Conservation (phyloP, 768 basidiomycete species). For the Leucocoprinus sp. region DNA sequence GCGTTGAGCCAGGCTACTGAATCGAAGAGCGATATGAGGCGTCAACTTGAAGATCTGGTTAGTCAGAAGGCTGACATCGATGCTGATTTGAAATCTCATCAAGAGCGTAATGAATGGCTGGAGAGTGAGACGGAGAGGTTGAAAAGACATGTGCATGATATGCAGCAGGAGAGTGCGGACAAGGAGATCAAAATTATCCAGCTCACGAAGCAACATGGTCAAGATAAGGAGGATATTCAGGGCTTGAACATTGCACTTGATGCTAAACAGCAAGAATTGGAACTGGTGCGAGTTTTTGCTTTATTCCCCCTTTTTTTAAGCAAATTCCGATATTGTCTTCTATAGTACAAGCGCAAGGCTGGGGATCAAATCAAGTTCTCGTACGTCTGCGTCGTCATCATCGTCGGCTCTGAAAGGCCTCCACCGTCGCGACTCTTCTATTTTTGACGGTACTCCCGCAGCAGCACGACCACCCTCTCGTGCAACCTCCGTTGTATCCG, state of each 20-base stretch:
- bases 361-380: conserved; percentile 44
- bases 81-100: conserved; percentile 36
- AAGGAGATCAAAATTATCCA: conserved; percentile 77
- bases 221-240: conserved; percentile 68
- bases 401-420: conserved; percentile 26
- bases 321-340: neutral
- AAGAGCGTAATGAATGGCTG: conserved; percentile 41
- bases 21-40: conserved; percentile 38
- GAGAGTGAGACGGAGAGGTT: conserved; percentile 54
- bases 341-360: conserved; percentile 56
- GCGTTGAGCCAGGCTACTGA: conserved; percentile 37
- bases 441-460: conserved; percentile 46
- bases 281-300: conserved; percentile 62
- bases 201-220: conserved; percentile 53
- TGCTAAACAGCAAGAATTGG: conserved; percentile 91
- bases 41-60: conserved; percentile 40
- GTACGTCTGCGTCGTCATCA: conserved; percentile 32
- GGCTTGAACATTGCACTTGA: conserved; percentile 90
- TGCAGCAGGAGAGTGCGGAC: conserved; percentile 77
- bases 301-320: neutral
- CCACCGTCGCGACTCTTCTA: conserved; percentile 48
- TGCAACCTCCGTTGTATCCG: conserved; percentile 50
- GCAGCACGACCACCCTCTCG: conserved; percentile 45
- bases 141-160: conserved; percentile 52
- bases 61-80: conserved; percentile 50